Evolutionary conservation across 805 yeast genomes (phyloP), one percentile per base, ranked within the genome.

Genomic region (Suhomyces sp.): DNA sequence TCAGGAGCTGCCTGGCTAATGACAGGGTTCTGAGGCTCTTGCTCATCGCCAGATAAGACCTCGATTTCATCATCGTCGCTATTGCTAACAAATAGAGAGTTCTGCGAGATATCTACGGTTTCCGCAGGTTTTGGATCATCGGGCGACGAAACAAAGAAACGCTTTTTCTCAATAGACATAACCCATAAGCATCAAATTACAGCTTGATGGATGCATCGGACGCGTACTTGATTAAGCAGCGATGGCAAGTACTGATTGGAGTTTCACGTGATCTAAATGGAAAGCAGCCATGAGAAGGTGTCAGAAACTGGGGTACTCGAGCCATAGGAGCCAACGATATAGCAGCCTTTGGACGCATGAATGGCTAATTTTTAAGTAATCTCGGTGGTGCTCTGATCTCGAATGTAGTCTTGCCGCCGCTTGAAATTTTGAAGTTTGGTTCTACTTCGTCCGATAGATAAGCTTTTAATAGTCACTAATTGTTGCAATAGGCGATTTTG

Each of bases 81-180:
- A n/a, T 31, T 47, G 5, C n/a, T 36, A 10, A 51, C 54, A 44
- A 51, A 51, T 10, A 51, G 47, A 17, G 50, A 36, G 22, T 22
- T 15, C 23, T 35, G 19, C 9, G 31, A 13, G 17, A 19, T 19
- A 24, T 8, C 17, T 19, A 38, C 42, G 5, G 24, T 10, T 17
- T 7, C n/a, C 9, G 42, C 9, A 17, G 42, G 22, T 17, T 38
- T 38, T n/a, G 42, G n/a, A 38, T 38, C 42, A 17, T 38, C 24
- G 12, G 22, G 6, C 7, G 42, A 15, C 24, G 19, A 35, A 13
- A 38, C 27, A 38, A 41, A 48, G 49, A 47, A 47, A 3, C 49
- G 17, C 19, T 47, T 47, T 23, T 47, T 47, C 24, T 47, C 49
- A 33, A 47, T 33, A 13, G 49, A 29, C 49, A 47, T 47, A 6